Evolutionary conservation across 805 yeast genomes (phyloP).

Genomic region (Pichia insulana): DNA sequence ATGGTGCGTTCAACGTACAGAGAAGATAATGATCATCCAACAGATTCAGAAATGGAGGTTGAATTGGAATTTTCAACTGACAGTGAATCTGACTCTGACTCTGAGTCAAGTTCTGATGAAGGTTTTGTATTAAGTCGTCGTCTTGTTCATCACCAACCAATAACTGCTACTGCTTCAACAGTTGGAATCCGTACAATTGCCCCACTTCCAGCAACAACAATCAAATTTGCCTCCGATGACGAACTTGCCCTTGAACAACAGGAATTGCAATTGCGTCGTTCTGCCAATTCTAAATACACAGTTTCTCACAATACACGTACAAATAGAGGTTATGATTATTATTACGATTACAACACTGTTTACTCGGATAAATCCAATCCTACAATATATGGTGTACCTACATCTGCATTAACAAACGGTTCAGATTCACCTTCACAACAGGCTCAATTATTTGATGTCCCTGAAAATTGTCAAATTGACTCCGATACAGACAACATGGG

Average conservation of each 20-base stretch:
- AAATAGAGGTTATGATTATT: constrained; percentile 66
- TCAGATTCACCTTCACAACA: constrained; percentile 6
- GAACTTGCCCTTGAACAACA: constrained; percentile 35
- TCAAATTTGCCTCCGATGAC: constrained; percentile 63
- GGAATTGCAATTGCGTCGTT: background rate
- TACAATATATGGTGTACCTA: constrained; percentile 18
- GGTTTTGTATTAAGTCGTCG: constrained; percentile 19
- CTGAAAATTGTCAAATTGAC: constrained; percentile 31
- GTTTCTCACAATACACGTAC: constrained; percentile 68
- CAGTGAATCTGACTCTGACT: constrained; percentile 11
- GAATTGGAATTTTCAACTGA: constrained; percentile 8
- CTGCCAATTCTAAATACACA: constrained; percentile 27
- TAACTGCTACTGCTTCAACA: constrained; percentile 4
- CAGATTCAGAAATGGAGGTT: background rate
- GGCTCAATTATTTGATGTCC: constrained; percentile 31
- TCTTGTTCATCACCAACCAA: constrained; percentile 24
- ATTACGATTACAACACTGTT: constrained; percentile 74
- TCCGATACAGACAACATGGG: background rate
- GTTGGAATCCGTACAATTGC: constrained; percentile 50
- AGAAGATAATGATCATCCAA: constrained; percentile 11
- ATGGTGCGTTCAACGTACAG: constrained; percentile 7
- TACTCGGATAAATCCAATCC: constrained; percentile 48
- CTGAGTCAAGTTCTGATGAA: constrained; percentile 21
- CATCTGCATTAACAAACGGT: too few species aligned
- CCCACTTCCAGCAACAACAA: constrained; percentile 74